Percentiles rank a stretch among this genome's conserved stretches.
Conservation (phyloP, 2,329 filamentous ascomycete species). For the Cyphellophora europaea region DNA sequence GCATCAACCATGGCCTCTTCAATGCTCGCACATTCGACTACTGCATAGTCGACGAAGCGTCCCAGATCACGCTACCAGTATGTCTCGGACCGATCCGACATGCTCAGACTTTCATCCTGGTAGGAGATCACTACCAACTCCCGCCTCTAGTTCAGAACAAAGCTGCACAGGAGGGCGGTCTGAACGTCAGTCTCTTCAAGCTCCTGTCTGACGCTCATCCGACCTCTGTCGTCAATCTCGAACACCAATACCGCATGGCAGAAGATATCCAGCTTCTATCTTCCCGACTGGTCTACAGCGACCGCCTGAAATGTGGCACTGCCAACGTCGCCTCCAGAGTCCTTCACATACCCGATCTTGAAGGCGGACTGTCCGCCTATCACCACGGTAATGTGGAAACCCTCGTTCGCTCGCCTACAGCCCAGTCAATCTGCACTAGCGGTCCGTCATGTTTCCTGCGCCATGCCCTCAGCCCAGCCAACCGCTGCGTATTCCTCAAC, state of each 20-base stretch:
- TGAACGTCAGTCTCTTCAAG: conserved; percentile 92
- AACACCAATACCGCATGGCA: conserved; percentile 97
- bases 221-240: conserved; percentile 76
- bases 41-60: conserved; percentile 96
- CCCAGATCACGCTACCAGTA: conserved; percentile 91
- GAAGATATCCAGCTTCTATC: conserved; percentile 92
- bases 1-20: conserved; percentile 83
- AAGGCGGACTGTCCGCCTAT: conserved; percentile 44
- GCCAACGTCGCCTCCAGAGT: conserved; percentile 60
- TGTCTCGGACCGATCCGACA: conserved; percentile 90
- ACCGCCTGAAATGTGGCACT: conserved; percentile 80
- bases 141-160: conserved; percentile 91
- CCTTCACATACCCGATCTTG: conserved; percentile 59
- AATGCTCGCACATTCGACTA: conserved; percentile 88
- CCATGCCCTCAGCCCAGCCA: conserved; percentile 57
- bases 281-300: conserved; percentile 88
- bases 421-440: conserved; percentile 21
- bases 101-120: conserved; percentile 85
- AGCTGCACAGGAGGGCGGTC: conserved; percentile 70
- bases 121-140: conserved; percentile 93
- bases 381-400: conserved; percentile 41
- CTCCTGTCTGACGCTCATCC: conserved; percentile 83
- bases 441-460: conserved; percentile 63
- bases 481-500: conserved; percentile 79
- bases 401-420: conserved; percentile 1